Evolutionary conservation across 257 asterid species (phyloP).

Genomic region (Solanum sparsipilum): DNA sequence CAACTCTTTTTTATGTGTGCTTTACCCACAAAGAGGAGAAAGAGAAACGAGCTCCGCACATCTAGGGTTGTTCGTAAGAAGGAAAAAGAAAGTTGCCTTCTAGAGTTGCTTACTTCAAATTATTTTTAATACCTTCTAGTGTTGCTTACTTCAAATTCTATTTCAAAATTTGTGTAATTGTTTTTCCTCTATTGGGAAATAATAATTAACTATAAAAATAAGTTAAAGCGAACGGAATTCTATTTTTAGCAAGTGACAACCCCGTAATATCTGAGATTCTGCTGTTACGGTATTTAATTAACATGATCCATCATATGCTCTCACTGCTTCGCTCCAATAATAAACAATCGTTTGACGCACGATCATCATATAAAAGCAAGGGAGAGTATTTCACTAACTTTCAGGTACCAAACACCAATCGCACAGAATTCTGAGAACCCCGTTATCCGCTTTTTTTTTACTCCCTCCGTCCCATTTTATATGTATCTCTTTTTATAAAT

Average conservation of each 20-base stretch:
- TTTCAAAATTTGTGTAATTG: not conserved
- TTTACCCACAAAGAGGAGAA: not conserved
- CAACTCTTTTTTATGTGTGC: not conserved
- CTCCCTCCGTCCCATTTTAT: too few species aligned
- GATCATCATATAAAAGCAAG: not conserved
- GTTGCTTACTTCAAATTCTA: not conserved
- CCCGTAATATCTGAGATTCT: not conserved
- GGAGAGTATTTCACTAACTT: constrained; percentile 3
- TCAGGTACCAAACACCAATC: constrained; percentile 8
- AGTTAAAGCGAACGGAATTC: not conserved
- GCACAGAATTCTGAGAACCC: not conserved
- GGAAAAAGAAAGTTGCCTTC: not conserved
- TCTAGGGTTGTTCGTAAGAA: not conserved
- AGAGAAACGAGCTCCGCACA: not conserved
- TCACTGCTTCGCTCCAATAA: not conserved
- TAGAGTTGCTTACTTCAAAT: not conserved
- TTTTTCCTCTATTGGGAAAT: not conserved
- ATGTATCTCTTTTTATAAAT: too few species aligned
- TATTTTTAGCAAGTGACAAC: constrained; percentile 8
- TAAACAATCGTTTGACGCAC: not conserved
- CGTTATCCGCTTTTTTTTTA: not conserved
- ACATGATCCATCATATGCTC: not conserved
- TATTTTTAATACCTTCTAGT: not conserved
- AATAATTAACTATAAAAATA: not conserved
- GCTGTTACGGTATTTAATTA: not conserved